Evolutionary conservation across 2,329 filamentous ascomycete genomes (phyloP), one percentile per base, ranked within the genome.

Genomic region (Macrophomina pseudophaseolina): DNA sequence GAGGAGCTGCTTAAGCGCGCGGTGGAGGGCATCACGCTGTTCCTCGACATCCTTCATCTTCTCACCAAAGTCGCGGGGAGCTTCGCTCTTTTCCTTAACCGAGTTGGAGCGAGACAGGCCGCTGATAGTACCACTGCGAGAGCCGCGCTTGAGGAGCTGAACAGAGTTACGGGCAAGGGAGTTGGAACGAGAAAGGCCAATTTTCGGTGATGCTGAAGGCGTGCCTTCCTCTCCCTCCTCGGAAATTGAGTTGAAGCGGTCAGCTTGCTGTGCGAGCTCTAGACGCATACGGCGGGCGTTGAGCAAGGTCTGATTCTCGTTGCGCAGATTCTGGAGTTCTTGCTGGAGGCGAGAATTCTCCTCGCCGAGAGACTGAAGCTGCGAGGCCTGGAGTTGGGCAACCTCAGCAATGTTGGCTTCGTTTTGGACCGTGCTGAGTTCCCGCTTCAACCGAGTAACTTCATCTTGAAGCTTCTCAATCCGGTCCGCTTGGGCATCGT

Each of bases 1-100:
- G 12, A 98, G 87, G 16, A 99, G 84, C 68, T 88, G 92, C 81
- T 91, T 94, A 64, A 99, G 83, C 6, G 95, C 93, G 68, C 87
- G 88, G 80, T 98, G 95, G 6, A 99, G 84, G 1, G 94, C 94
- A 78, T 99, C 94, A 54, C 95, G 88, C 80, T 99, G 95, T 51
- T 92, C 89, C 79, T 98, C 94, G 11, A 97, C 90, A 70, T 98
- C 94, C 78, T 97, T 97, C 18, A 97, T 84, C 35, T 91, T 87
- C 71, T 97, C 93, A 16, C 94, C 79, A 11, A 87, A 85, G 65
- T 94, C 91, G 65, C 88, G 85, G 65, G 76, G 70, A 2, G 70
- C 66, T 32, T 71, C 69, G 3, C 64, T 33, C 23, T 66, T 68
- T 44, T 74, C 73, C 58, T 79, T 79, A 60, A 79, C 75, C 1